Base-by-base conservation (phyloP, 2,329 filamentous ascomycete species). In the Cladosporium sp. region DNA sequence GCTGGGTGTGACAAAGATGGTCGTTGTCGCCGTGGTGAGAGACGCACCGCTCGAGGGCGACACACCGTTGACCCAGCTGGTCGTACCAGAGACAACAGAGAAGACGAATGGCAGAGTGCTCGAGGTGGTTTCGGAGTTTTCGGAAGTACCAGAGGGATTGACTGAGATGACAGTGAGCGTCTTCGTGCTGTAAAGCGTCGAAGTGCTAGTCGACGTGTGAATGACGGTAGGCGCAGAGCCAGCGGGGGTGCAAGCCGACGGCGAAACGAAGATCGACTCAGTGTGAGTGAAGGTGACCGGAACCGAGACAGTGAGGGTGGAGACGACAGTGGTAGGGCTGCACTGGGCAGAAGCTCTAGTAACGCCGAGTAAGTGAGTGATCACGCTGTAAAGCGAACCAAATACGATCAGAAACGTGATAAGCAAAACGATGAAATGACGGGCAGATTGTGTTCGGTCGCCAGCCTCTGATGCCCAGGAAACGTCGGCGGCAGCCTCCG, bases 261-360 rank as follows among this genome's bases (percentile, higher is more conserved):
- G 58, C 16, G 61, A 56, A 16, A 63, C 26, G 35, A 53, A 57
- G 58, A 66, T 49, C 37, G 58, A 66, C 31, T 59, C 52, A 12
- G 57, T 67, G 66, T 66, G 57, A 37, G 50, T 67, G 67, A 64
- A 64, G 50, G 65, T 65, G 6, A 67, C 37, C 14, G 52, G 26
- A 16, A 71, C 59, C 23, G 71, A 73, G 29, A 67, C 56, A 44
- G 71, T 71, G 61, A 72, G 65, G 1, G 74, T 72, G n/a, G 73
- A 62, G 65, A 68, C 75, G 69, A 73, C 67, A 16, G 72, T 75
- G 16, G 67, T 67, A 53, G 64, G 66, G 16, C 63, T 69, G 69
- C 73, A 75, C 66, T 67, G 53, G 50, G 73, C 73, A 59, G 68
- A 70, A 50, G 66, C 73, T 66, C 73, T 75, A 65, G 70, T 69